Evolutionary conservation across 768 basidiomycete species (phyloP).

Genomic region (Tylopilus sp.): DNA sequence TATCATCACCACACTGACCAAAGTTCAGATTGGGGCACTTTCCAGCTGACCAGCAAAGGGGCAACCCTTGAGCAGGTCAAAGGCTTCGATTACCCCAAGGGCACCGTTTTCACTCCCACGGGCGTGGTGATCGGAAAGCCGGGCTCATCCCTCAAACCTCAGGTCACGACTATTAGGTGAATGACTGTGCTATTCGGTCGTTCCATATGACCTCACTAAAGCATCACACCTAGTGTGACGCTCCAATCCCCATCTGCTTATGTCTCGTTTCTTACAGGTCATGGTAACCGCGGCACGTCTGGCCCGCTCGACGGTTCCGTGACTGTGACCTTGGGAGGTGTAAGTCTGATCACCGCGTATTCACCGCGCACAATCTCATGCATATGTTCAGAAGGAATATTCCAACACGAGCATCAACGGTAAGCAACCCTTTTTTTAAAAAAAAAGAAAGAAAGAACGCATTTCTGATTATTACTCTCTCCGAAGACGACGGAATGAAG

Average conservation of each 20-base stretch:
- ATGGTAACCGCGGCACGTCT: neutral
- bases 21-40: neutral
- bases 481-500: neutral
- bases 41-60: neutral
- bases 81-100: neutral
- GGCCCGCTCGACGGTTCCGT: neutral
- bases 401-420: neutral
- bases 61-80: neutral
- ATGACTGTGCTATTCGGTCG: neutral
- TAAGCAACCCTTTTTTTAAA: neutral
- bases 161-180: neutral
- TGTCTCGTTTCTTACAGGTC: neutral
- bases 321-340: neutral
- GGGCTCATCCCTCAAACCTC: neutral
- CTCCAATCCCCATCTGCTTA: neutral
- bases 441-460: too few species aligned
- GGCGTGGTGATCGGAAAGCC: neutral
- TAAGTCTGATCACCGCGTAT: neutral
- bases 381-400: neutral
- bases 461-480: neutral
- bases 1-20: neutral
- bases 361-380: neutral
- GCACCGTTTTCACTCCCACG: neutral
- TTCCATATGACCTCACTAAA: neutral
- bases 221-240: neutral